phyloP scores from a whole-genome alignment of 176 grass and related monocot species.

The Stipa capillata region DNA sequence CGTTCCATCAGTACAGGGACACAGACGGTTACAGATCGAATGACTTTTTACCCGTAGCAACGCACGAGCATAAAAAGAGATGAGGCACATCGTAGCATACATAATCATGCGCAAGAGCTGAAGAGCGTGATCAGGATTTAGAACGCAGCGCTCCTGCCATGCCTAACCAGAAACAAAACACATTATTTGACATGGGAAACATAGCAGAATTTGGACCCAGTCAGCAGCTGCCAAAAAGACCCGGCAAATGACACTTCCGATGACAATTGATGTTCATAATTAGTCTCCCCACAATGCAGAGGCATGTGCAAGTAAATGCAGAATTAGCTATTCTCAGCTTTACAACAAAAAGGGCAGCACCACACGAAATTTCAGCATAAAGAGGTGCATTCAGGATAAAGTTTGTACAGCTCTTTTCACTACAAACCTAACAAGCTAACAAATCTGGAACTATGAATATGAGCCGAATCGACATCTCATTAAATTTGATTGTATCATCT shows the following conservation, averaged over 20 bases:
- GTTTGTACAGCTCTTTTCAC: slow-evolving; percentile 19
- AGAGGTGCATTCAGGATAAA: slow-evolving; percentile 10
- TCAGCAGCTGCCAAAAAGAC: neutral
- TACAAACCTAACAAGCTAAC: slow-evolving; percentile 32
- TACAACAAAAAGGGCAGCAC: slow-evolving; percentile 7
- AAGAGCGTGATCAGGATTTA: neutral
- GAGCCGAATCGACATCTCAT: neutral
- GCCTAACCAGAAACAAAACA: neutral
- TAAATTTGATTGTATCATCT: slow-evolving; percentile 6
- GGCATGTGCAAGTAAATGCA: slow-evolving; percentile 25
- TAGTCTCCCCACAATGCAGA: neutral
- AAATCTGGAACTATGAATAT: slow-evolving; percentile 33
- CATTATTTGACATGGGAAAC: too few species aligned
- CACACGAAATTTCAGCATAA: neutral
- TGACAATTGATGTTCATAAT: slow-evolving; percentile 11
- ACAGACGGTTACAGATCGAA: too few species aligned
- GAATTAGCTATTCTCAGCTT: neutral
- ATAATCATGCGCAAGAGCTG: neutral
- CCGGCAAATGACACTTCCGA: neutral
- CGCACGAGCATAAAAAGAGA: too few species aligned
- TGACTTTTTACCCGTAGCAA: too few species aligned
- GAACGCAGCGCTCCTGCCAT: neutral
- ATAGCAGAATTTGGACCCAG: neutral
- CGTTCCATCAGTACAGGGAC: too few species aligned
- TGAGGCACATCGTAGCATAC: neutral